Evolutionary conservation across 139 green algal species (phyloP).

Genomic region (Limnomonas spitsbergensis): DNA sequence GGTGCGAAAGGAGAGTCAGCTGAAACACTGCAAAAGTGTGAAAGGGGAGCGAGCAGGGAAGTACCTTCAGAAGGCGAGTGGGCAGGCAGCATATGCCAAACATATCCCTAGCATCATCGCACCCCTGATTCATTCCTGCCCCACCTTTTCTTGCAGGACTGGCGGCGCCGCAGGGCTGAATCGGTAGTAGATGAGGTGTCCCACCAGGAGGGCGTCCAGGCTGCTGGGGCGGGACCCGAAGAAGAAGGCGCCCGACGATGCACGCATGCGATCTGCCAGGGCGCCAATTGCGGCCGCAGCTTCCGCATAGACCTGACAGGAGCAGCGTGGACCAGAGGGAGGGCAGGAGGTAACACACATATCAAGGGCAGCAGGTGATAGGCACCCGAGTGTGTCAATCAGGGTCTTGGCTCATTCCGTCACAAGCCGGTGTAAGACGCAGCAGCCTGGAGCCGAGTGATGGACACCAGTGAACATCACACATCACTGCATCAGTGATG

Average conservation of each 20-base stretch:
- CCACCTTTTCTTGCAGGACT: constrained; percentile 45
- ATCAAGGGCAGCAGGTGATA: too few species aligned
- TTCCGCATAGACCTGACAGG: constrained; percentile 42
- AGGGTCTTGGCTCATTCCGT: too few species aligned
- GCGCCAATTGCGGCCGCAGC: constrained; percentile 37
- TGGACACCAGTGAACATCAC: too few species aligned
- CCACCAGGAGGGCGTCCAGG: constrained; percentile 63
- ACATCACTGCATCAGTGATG: too few species aligned
- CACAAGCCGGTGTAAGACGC: too few species aligned
- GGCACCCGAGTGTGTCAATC: too few species aligned
- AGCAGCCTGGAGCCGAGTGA: too few species aligned
- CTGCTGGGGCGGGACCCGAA: constrained; percentile 58
- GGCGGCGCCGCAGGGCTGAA: constrained; percentile 47
- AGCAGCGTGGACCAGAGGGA: not conserved
- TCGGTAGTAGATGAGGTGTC: constrained; percentile 58
- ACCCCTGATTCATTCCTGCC: too few species aligned
- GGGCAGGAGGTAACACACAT: too few species aligned
- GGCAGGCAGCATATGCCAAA: not conserved
- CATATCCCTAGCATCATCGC: not conserved
- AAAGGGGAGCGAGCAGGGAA: not conserved
- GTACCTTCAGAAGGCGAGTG: not conserved
- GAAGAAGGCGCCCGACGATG: constrained; percentile 41
- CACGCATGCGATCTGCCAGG: constrained; percentile 45
- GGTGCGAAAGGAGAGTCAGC: too few species aligned
- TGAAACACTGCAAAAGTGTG: not conserved